Base-by-base conservation (phyloP, 2,329 filamentous ascomycete genomes). In the Chrysoporthe deuterocubensis region DNA sequence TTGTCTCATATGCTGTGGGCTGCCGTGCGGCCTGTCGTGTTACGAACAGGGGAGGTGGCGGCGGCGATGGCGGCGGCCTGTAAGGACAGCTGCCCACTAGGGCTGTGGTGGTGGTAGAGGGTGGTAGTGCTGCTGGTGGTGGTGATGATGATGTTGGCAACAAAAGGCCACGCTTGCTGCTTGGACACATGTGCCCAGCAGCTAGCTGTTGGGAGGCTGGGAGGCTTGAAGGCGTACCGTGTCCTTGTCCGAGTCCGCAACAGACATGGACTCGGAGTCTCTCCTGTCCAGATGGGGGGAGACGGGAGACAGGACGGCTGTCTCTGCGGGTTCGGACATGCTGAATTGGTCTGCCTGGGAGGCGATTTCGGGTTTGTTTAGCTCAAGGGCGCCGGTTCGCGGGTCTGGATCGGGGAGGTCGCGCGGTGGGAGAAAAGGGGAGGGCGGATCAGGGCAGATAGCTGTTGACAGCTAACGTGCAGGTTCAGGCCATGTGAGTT, bases 211-310 rank as follows among this genome's bases (percentile, higher is more conserved):
- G 44, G 54, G 8, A 59, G 42, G 8, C 61, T 64, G 67, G 66
- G 44, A 48, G 16, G 40, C 44, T 9, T 9, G 44, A 50, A 18
- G 26, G n/a, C 62, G 40, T 79, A 81, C 79, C 70, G 75, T 78
- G 71, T 80, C 78, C 74, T 76, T 79, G 71, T 80, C 79, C 62
- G 78, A 81, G 70, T 73, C 65, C 73, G 73, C 64, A 76, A 79
- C 54, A 73, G 57, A 60, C 34, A 71, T 57, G 71, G 72, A 46
- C 69, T 72, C 67, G 57, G 40, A 26, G 57, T 69, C 65, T 46
- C 40, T 71, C 69, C 65, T 73, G 70, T 65, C 70, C 63, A 69
- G 69, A 66, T 66, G 71, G 67, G 65, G 71, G 65, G 65, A 65
- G 34, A 66, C 48, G 37, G 69, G 66, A 44, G 62, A 44, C 50